Base-by-base conservation (phyloP, 129 eudicot genomes). In the Arctium minus region DNA sequence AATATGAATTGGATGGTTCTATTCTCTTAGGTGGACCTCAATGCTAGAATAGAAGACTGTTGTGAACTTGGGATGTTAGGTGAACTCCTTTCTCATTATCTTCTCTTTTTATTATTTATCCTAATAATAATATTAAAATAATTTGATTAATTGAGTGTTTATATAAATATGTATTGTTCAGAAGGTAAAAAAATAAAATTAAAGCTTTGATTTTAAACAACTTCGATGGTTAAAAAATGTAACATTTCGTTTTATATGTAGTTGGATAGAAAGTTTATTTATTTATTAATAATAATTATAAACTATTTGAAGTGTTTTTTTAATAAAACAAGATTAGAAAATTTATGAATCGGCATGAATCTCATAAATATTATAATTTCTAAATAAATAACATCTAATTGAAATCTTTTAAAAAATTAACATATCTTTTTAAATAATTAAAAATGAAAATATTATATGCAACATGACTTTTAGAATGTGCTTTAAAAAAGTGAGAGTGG, bases 401-500 rank as follows among this genome's bases (percentile, higher is more conserved):
- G 68, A 17, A 60, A 60, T 60, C 68, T 60, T n/a, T n/a, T 60
- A 60, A 60, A 60, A n/a, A 4, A 60, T 60, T n/a, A 56, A 56
- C 68, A 60, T 60, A 60, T 60, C 65, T 56, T 56, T 50, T 15
- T 56, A 56, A 56, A 15, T n/a, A n/a, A 60, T 60, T 17, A 13
- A 4, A 60, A 60, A 60, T 60, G 68, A 15, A 71, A 12, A 17
- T 71, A 32, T 9, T 5, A 71, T 71, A 35, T 3, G 37, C 1
- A 12, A n/a, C 8, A 77, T 17, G 40, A 11, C 36, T 77, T 60
- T 60, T 35, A 38, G 36, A 62, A 77, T 36, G 72, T 27, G 50
- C 73, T 60, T 72, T 72, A 67, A 74, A 30, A 50, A 72, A 81
- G 74, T 30, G 68, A 62, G 74, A 40, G 80, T 74, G 73, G 80